A percentile compares a stretch with the other conserved stretches of the same genome.
These are phyloP conservation scores for Malus hybrid DNA, from an alignment of 331 rosid genomes.

Conservation along the genomic window DNA sequence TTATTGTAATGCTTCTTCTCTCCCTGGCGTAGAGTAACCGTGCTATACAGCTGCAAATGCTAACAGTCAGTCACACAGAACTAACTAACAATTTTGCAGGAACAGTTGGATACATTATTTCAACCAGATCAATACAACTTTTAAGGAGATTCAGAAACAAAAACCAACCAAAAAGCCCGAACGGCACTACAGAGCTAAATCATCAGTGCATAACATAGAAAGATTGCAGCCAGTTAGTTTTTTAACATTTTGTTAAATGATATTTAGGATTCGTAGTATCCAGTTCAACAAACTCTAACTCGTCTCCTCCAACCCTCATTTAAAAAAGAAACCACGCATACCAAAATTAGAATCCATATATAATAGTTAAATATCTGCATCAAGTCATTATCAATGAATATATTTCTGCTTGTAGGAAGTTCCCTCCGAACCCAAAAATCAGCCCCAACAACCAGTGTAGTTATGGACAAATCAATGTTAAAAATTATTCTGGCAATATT, in stretches of 20 bases:
- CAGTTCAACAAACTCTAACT: background rate
- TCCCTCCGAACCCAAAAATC: background rate
- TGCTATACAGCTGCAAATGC: slow-evolving; percentile 77
- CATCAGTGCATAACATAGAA: background rate
- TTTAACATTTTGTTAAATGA: background rate
- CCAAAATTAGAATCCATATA: background rate
- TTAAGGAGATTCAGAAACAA: background rate
- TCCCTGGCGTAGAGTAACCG: slow-evolving; percentile 92
- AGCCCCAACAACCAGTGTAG: background rate
- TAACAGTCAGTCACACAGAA: background rate
- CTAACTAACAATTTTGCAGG: background rate
- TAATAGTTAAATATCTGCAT: background rate
- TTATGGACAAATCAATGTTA: too few species aligned
- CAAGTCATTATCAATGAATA: background rate
- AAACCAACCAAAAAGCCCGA: background rate
- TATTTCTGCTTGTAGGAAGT: background rate
- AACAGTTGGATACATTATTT: background rate
- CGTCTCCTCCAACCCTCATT: background rate
- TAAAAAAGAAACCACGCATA: background rate
- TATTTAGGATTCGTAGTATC: background rate
- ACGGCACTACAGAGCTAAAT: too few species aligned
- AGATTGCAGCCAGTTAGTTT: background rate
- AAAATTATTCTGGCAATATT: too few species aligned
- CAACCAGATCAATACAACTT: background rate
- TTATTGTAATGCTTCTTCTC: slow-evolving; percentile 98